Base-by-base conservation (phyloP, 257 asterid genomes). In the Solanum raphanifolium region DNA sequence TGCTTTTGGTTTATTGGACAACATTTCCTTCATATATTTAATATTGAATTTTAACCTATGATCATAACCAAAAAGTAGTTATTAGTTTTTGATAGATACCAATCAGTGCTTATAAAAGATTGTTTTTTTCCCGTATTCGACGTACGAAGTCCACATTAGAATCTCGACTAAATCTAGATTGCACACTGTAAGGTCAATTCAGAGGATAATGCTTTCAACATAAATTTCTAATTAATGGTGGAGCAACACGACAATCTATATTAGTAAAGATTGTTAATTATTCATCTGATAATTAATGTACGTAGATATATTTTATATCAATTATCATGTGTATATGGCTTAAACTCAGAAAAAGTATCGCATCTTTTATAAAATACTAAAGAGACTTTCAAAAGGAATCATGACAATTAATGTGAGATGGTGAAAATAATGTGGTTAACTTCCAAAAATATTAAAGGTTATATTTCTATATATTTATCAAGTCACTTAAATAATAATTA, bases 61-160 rank as follows among this genome's bases (percentile, higher is more conserved):
- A 32, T 60, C 69, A 4, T 71, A 31, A 71, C n/a, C 36, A 31
- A 15, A 31, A 71, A 71, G 76, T 31, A 29, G 20, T 68, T 71
- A 71, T 52, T 52, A 11, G 11, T 7, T 68, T 62, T 69, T 69
- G 6, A 69, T 16, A 1, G 38, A 69, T 7, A 1, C 38, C 13
- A 31, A 31, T 71, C 1, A 31, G 35, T 71, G 78, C 13, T 15
- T 29, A 31, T 31, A 29, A 18, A 52, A 0, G 23, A 52, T 18
- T 52, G 9, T 52, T 52, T 0, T 48, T 6, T 0, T 7, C 23
- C 15, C 0, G 0, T 16, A 52, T 52, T 52, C 9, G 23, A 0
- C 0, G 0, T 52, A 0, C 0, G 4, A 52, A 52, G 62, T 52
- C 23, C 62, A 0, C 0, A 0, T 52, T 52, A 16, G 9, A 52